Percentiles rank a stretch among this genome's conserved stretches.
phyloP scores from a whole-genome alignment of 1,284 basidiomycete species.

The Vanrija sp. region DNA sequence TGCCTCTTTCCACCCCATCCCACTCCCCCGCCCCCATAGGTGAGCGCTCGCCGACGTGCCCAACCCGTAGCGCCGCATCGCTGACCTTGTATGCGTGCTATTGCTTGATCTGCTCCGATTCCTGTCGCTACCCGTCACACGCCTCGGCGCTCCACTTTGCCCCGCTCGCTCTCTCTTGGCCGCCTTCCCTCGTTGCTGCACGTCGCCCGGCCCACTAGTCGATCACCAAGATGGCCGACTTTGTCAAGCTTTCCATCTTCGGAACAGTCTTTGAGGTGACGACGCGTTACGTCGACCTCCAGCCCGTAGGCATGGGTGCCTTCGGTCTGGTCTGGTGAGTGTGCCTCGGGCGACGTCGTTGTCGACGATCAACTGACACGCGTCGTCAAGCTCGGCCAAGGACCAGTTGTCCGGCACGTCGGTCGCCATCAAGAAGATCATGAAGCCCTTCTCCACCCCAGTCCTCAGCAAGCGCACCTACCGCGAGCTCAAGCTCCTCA shows the following conservation, averaged over 20 bases:
- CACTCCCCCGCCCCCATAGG: too few relatives aligned
- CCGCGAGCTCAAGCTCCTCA: conserved; percentile 95
- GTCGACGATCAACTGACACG: not conserved
- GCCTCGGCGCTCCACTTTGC: not conserved
- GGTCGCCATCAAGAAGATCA: conserved; percentile 98
- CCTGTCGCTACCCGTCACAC: not conserved
- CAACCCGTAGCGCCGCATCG: too few relatives aligned
- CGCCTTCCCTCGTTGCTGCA: not conserved
- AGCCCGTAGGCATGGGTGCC: conserved; percentile 99
- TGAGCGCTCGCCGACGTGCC: too few relatives aligned
- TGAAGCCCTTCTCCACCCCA: conserved; percentile 96
- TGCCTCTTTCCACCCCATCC: too few relatives aligned
- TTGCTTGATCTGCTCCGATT: too few relatives aligned
- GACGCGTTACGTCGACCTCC: conserved; percentile 97
- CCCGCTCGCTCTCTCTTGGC: not conserved
- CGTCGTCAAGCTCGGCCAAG: conserved; percentile 75
- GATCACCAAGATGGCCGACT: conserved; percentile 54
- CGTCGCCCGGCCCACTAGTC: not conserved
- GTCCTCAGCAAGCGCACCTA: conserved; percentile 98
- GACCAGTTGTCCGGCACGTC: conserved; percentile 92
- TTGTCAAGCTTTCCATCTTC: conserved; percentile 97
- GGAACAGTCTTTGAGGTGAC: conserved; percentile 83
- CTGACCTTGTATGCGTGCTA: too few relatives aligned
- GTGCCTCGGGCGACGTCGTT: not conserved
- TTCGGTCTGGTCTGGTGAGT: conserved; percentile 91